Base-by-base conservation (phyloP, 805 yeast species). In the Hanseniaspora hatyaiensis region DNA sequence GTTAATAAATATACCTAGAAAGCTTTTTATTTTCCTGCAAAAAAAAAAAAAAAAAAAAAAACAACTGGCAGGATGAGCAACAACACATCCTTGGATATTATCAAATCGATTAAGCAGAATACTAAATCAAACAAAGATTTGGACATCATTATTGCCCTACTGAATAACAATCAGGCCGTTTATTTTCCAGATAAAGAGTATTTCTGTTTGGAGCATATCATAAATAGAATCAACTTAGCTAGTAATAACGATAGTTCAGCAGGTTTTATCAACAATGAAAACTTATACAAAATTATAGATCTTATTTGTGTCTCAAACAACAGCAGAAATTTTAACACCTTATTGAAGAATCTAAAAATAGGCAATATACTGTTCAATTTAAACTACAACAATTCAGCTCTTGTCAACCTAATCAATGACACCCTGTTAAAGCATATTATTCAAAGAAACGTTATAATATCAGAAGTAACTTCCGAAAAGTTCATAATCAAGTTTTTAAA, bases 201-300 rank as follows among this genome's bases (percentile, higher is more conserved):
- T 0, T 82, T 82, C 52, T 62, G 80, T 3, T 65, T 80, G 42
- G 83, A 78, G 40, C 64, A 82, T 29, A 51, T 81, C 1, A 67
- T 75, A 44, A 85, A 80, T 56, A 65, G 87, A 47, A 59, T 81
- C 55, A 71, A 72, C 49, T 36, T 36, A 22, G 22, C 39, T 12
- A 83, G 77, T 49, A 51, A 53, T 8, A 69, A 68, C 15, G 39
- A 36, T 3, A n/a, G 19, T 13, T 34, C 39, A 36, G 23, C 4
- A 18, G 16, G 12, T 5, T 36, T 36, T 2, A 29, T 36, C 11
- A 44, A 44, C 20, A 36, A 36, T 8, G 22, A 15, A 6, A n/a
- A 29, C 4, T 5, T 44, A 19, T 44, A 44, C 38, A 36, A 29
- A 29, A 44, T 18, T 22, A 28, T 44, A 16, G 33, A 44, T 13